Percentiles rank a stretch among this genome's conserved stretches.
phyloP scores from a whole-genome alignment of 2,329 filamentous ascomycete species.

The Dactylellina drechsleri region DNA sequence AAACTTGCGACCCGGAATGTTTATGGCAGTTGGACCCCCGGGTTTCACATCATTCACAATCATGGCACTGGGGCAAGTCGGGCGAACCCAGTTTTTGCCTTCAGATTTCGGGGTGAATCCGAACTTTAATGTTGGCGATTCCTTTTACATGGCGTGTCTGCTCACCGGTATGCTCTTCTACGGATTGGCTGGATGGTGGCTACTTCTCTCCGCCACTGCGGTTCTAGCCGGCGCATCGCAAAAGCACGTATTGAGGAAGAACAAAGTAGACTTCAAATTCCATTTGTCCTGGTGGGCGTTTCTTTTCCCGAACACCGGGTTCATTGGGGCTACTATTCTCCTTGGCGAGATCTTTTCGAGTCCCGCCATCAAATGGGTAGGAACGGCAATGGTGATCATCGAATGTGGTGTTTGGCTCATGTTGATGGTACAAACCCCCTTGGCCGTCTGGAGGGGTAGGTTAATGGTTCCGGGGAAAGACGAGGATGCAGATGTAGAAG shows the following conservation, averaged over 20 bases:
- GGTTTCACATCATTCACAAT: slow-evolving; percentile 48
- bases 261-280: slow-evolving; percentile 59
- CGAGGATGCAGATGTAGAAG: slow-evolving; percentile 64
- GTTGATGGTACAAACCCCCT: slow-evolving; percentile 65
- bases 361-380: slow-evolving; percentile 67
- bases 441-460: slow-evolving; percentile 66
- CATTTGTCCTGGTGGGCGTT: slow-evolving; percentile 71
- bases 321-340: slow-evolving; percentile 70
- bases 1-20: slow-evolving; percentile 49
- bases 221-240: slow-evolving; percentile 38
- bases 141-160: slow-evolving; percentile 35
- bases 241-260: slow-evolving; percentile 39
- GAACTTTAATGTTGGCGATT: slow-evolving; percentile 36
- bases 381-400: slow-evolving; percentile 68
- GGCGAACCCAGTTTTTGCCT: slow-evolving; percentile 23
- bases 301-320: slow-evolving; percentile 74
- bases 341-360: slow-evolving; percentile 68
- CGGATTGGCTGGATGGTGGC: slow-evolving; percentile 48
- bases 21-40: slow-evolving; percentile 46
- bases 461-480: slow-evolving; percentile 71
- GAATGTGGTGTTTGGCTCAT: slow-evolving; percentile 69
- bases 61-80: slow-evolving; percentile 35
- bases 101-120: slow-evolving; percentile 30
- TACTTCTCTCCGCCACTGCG: slow-evolving; percentile 35
- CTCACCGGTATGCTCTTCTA: slow-evolving; percentile 45